Conservation (phyloP, 495 filamentous ascomycete species). For the Halenospora varia region DNA sequence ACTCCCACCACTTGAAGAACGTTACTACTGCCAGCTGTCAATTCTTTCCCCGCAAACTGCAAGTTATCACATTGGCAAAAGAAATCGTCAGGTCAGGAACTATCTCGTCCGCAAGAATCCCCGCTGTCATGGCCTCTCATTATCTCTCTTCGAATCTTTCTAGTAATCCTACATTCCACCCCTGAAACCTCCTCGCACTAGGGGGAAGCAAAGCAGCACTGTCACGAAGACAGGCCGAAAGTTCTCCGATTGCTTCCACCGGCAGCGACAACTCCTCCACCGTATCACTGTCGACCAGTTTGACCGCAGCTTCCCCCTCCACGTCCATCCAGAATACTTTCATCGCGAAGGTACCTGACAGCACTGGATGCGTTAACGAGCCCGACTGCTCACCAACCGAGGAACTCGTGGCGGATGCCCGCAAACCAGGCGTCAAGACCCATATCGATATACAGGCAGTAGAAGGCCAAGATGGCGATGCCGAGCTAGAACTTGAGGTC, state of each 20-base stretch:
- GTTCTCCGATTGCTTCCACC: conserved; percentile 35
- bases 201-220: conserved; percentile 54
- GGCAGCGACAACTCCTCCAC: conserved; percentile 66
- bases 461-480: background rate
- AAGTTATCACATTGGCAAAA: no score
- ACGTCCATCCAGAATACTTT: conserved; percentile 27
- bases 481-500: background rate
- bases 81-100: background rate
- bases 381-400: background rate
- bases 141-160: conserved; percentile 31
- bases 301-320: conserved; percentile 41
- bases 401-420: background rate
- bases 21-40: no score
- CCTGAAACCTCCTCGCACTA: conserved; percentile 51
- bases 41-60: no score
- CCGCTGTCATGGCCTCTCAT: background rate
- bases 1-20: no score
- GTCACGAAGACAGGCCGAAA: conserved; percentile 37
- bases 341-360: conserved; percentile 6
- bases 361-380: background rate
- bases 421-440: conserved; percentile 1
- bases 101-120: background rate
- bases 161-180: conserved; percentile 66
- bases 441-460: background rate
- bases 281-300: conserved; percentile 47